Evolutionary conservation across 768 basidiomycete genomes (phyloP), one percentile per base, ranked within the genome.

Genomic region (Multifurca ochricompacta): DNA sequence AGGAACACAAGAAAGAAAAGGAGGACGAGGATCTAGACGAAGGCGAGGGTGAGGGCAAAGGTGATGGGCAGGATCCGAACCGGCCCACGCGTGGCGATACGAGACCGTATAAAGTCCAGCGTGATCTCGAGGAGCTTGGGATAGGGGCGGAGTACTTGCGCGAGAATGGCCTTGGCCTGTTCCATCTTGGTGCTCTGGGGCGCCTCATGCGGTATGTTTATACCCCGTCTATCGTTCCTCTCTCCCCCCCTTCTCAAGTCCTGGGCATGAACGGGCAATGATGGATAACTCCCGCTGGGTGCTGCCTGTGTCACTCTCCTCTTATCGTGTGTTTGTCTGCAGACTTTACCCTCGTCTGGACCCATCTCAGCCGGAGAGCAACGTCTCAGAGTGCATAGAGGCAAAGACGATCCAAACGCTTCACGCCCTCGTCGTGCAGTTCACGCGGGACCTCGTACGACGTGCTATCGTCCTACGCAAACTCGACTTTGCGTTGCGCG

Each of bases 401-500:
- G 70, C 71, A 0, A 68, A 74, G 7, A 72, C 77, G 10, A 65
- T 87, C 28, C 72, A 63, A 27, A 59, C 78, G 13, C 58, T 87
- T 34, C 69, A 71, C 31, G 3, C 44, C 4, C 49, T 56, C 39
- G 50, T 45, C 10, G 37, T 40, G 16, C 49, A 74, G 30, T 88
- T 86, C 59, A 70, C 76, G 14, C 73, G 74, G 7, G 72, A 77
- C 34, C 49, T 80, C 0, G 67, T 83, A 2, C 75, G 78, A 51
- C 73, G 72, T 31, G 71, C 76, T 19, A 74, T 86, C 39, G 69
- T 77, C 6, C 69, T 74, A 34, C 77, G 78, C 37, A 82, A 85
- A 60, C 77, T 82, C 53, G 85, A 85, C 60, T 66, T 71, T 49
- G 67, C 69, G 30, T 63, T 83, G 62, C 87, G 86, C 67, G 69